These are phyloP conservation scores for Lyophyllum shimeji DNA, from an alignment of 768 basidiomycete species.

Conservation along the genomic window DNA sequence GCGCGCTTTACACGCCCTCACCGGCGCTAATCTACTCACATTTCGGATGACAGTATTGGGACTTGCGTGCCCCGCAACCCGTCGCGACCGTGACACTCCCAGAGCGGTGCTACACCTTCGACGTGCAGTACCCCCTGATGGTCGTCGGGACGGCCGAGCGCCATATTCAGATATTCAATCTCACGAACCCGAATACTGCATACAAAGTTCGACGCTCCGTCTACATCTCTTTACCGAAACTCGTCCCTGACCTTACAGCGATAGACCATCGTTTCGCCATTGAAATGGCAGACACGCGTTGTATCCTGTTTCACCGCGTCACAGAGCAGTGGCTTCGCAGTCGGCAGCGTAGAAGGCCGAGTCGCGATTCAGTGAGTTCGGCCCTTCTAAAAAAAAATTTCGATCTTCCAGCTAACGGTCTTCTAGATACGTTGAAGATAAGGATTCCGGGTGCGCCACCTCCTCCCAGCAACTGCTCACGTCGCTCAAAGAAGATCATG, in stretches of 20 bases:
- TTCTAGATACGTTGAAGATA: conserved; percentile 81
- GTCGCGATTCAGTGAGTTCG: conserved; percentile 90
- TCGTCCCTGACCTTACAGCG: background rate
- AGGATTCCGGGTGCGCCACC: conserved; percentile 59
- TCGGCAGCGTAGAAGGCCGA: conserved; percentile 87
- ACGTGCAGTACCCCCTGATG: conserved; percentile 78
- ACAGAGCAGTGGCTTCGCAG: conserved; percentile 67
- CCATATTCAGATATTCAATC: conserved; percentile 87
- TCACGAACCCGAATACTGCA: conserved; percentile 74
- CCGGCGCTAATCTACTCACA: background rate
- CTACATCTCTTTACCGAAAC: background rate
- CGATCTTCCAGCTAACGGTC: conserved; percentile 1
- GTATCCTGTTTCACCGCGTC: conserved; percentile 80
- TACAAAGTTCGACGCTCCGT: conserved; percentile 50
- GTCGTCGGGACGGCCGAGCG: conserved; percentile 94
- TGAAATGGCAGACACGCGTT: conserved; percentile 93
- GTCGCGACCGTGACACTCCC: conserved; percentile 81
- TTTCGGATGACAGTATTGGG: conserved; percentile 80
- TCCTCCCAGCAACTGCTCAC: background rate
- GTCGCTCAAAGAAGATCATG: background rate
- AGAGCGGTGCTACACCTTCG: conserved; percentile 88
- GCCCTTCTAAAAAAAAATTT: background rate
- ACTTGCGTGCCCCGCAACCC: conserved; percentile 73
- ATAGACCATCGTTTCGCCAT: conserved; percentile 78
- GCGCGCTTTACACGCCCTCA: conserved; percentile 16